Base-by-base conservation (phyloP, 805 yeast genomes). In the Saturnispora sekii region DNA sequence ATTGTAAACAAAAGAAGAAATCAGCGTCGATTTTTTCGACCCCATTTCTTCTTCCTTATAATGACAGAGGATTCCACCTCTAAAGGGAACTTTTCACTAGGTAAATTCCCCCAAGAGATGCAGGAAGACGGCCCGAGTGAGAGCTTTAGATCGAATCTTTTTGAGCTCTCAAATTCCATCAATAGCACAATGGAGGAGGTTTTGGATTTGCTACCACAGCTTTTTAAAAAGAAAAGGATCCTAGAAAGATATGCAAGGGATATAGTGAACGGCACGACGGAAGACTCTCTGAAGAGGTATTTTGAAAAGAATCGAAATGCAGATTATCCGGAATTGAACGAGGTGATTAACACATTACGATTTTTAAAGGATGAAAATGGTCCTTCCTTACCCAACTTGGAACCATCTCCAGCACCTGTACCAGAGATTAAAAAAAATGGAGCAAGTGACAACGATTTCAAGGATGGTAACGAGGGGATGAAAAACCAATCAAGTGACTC, bases 111-210 rank as follows among this genome's bases (percentile, higher is more conserved):
- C 21, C 17, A 14, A n/a, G 18, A 34, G 16, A 34, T 15, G 1
- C 14, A 12, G 11, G 14, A n/a, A 8, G 17, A 9, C 6, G 18
- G 18, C 21, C n/a, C n/a, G 10, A 34, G 17, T 34, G 31, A 40
- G 5, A 32, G 32, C 10, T 40, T 26, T 18, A 26, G 37, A 36
- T 30, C 44, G 4, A 39, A 47, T 32, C 33, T 47, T 8, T 35
- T 42, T 36, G 37, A 47, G 5, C 31, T 49, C 21, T 39, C 48
- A 12, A 43, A 44, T 15, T 39, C 36, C 14, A 40, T 49, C 6
- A 18, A 42, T 12, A 26, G 33, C 18, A 26, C 45, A 7, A 10
- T 47, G 7, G 16, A 31, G 21, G 45, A 40, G n/a, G 45, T 49
- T 18, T 34, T 40, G 8, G 17, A 18, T 10, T 15, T 47, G 8